Percentiles rank a stretch among this genome's conserved stretches.
Evolutionary conservation across 257 asterid species (phyloP).

Genomic region (Penstemon eatonii): DNA sequence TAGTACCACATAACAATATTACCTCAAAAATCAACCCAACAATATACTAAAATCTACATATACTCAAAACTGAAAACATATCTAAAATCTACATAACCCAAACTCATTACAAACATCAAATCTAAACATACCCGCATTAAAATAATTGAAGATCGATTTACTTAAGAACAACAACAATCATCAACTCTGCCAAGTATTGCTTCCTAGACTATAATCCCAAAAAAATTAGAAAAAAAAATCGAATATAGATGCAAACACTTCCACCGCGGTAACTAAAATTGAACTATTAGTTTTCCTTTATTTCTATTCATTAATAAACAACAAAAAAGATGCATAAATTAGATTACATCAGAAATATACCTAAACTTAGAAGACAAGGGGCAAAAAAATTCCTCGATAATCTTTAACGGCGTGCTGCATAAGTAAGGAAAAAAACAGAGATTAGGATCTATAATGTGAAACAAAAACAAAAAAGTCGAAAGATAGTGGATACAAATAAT

Average conservation of each 20-base stretch:
- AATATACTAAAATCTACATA: not conserved
- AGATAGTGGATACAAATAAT: not conserved
- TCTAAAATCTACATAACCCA: not conserved
- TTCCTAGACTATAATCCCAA: no score
- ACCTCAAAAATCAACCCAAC: not conserved
- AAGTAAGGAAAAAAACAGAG: not conserved
- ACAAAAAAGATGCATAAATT: not conserved
- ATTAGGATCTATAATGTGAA: not conserved
- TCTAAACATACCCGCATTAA: not conserved
- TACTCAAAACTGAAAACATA: not conserved
- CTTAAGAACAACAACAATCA: not conserved
- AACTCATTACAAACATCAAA: not conserved
- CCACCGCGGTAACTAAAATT: not conserved
- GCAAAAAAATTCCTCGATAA: not conserved
- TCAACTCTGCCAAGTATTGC: not conserved
- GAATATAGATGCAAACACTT: not conserved
- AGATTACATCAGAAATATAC: not conserved
- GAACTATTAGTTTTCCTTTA: not conserved
- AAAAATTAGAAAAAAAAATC: no score
- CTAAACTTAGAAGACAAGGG: not conserved
- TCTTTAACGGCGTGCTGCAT: no score
- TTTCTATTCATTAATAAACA: not conserved
- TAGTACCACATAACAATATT: no score
- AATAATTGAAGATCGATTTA: not conserved
- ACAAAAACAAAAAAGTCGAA: no score